These are phyloP conservation scores for Taphrina betulina DNA, from an alignment of 1,139 yeast genomes.

Conservation along the genomic window DNA sequence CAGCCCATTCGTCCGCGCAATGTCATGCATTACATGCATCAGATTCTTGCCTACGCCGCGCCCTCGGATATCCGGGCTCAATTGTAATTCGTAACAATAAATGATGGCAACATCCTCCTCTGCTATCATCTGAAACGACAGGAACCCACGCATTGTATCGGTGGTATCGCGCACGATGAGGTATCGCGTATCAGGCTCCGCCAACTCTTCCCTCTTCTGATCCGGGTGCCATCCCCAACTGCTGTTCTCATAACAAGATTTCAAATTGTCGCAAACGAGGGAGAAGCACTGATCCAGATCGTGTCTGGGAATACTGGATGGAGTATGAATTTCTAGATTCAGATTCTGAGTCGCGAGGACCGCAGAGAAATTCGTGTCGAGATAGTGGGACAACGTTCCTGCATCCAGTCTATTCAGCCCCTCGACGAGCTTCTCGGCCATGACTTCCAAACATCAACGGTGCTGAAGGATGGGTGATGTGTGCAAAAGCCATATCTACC, in stretches of 20 bases:
- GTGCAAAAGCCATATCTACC: no score
- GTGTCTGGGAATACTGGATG: background rate
- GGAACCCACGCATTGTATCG: slow-evolving; percentile 1
- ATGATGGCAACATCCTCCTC: slow-evolving; percentile 6
- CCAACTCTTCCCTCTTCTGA: slow-evolving; percentile 5
- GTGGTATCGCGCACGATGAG: background rate
- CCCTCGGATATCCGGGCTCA: background rate
- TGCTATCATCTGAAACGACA: slow-evolving; percentile 4
- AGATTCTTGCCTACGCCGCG: slow-evolving; percentile 1
- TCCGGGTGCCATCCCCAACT: slow-evolving; percentile 17
- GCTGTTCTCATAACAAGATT: slow-evolving; percentile 2
- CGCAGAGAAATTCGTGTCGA: background rate
- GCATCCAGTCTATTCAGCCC: background rate
- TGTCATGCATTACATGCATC: background rate
- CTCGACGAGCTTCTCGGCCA: background rate
- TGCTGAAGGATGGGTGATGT: no score
- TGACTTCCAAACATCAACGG: no score
- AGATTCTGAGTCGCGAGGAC: background rate
- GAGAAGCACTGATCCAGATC: background rate
- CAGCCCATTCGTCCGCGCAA: background rate
- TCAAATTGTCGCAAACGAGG: background rate
- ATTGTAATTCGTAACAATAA: slow-evolving; percentile 8
- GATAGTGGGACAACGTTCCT: background rate
- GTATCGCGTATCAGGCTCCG: background rate
- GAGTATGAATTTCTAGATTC: background rate